Evolutionary conservation across 352 stramenopile species (phyloP).

Genomic region (Globisporangium echinulatum): DNA sequence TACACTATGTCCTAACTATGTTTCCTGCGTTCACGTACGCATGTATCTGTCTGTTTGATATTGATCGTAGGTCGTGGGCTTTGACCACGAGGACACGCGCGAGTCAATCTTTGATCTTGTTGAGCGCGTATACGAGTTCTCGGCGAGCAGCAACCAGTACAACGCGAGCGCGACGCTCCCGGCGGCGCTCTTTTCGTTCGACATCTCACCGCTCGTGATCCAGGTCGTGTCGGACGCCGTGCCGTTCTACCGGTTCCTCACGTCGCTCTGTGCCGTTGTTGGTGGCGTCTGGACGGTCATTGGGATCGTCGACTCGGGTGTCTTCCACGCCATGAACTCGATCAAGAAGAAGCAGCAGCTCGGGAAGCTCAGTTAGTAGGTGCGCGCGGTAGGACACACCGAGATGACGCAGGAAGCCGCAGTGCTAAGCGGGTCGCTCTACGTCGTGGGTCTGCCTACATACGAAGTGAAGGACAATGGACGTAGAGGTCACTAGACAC

Average conservation of each 20-base stretch:
- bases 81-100: conserved; percentile 56
- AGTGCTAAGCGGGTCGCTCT: too few relatives aligned
- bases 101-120: conserved; percentile 45
- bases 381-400: too few relatives aligned
- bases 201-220: conserved; percentile 78
- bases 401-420: too few relatives aligned
- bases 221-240: conserved; percentile 55
- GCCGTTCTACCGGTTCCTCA: conserved; percentile 84
- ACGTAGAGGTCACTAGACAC: background rate
- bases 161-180: conserved; percentile 49
- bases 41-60: background rate
- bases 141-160: conserved; percentile 72
- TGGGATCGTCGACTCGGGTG: conserved; percentile 70
- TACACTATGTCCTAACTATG: too few relatives aligned
- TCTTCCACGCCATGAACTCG: conserved; percentile 78
- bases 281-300: conserved; percentile 83
- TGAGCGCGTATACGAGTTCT: conserved; percentile 71
- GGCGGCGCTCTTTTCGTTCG: conserved; percentile 68
- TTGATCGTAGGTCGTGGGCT: conserved; percentile 55
- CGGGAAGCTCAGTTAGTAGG: conserved; percentile 43
- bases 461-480: background rate
- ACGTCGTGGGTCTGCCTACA: background rate
- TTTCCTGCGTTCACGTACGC: background rate
- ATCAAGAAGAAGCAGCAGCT: conserved; percentile 83
- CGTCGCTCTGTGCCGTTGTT: conserved; percentile 75